Base-by-base conservation (phyloP, 2,329 filamentous ascomycete genomes). In the Claviceps sp. region DNA sequence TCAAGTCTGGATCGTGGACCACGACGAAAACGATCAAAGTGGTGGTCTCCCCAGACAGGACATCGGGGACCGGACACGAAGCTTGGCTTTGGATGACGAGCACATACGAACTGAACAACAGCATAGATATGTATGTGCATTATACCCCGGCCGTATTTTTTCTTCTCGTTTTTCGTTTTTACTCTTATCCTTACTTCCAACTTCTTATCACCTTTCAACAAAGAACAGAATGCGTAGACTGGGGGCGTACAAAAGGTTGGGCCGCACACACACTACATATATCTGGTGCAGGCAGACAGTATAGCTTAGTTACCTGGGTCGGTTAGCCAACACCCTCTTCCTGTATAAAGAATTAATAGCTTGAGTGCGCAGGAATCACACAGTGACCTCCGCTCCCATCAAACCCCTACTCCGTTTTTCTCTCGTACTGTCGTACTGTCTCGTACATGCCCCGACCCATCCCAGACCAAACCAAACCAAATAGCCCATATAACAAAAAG, bases 311-410 rank as follows among this genome's bases (percentile, higher is more conserved):
- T 45, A 49, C 23, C 44, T 46, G 42, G 42, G 36, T 46, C 26
- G 11, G 14, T 20, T 43, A 23, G 42, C 11, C 8, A 16, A 17
- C 29, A 34, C 44, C 34, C 20, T 5, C 8, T 47, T 7, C 16
- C 26, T 23, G 17, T 16, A 13, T 36, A 20, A 16, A 43, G 20
- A 29, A 16, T 16, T 40, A 26, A 38, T 57, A 58, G 56, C 26
- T 45, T 23, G 23, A 36, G 20, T 59, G 59, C 60, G 61, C 63
- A 65, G 63, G 62, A 64, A 53, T 59, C 57, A 53, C 57, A 56
- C 57, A 59, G 52, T 55, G 56, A 47, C 54, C 56, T 53, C 54
- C 55, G 50, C 40, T 49, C 17, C 44, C 52, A 49, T 53, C 54
- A 46, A 55, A 51, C 3, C 14, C 26, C 48, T 53, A 52, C 45